Evolutionary conservation across 495 filamentous ascomycete species (phyloP).

Genomic region (Xylaria acuta): DNA sequence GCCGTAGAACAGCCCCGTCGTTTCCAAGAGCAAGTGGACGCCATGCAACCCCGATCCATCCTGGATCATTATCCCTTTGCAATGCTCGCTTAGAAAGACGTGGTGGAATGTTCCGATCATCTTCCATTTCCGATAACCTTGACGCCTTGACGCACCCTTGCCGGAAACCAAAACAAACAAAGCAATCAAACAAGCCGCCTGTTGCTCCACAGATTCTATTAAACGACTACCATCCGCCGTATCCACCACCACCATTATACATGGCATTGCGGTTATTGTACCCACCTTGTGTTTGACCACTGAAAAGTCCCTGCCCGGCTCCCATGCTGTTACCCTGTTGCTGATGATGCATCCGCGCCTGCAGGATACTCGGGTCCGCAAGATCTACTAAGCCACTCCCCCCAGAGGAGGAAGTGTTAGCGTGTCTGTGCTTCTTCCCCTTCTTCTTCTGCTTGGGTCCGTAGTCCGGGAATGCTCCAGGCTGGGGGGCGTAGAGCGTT

Average conservation of each 20-base stretch:
- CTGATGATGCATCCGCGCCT: conserved; percentile 92
- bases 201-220: conserved; percentile 29
- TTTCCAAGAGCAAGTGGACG: conserved; percentile 48
- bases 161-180: conserved; percentile 27
- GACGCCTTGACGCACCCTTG: conserved; percentile 47
- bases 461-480: conserved; percentile 82
- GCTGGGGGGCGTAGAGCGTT: conserved; percentile 88
- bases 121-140: conserved; percentile 42
- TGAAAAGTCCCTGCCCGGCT: conserved; percentile 86
- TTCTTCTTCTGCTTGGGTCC: conserved; percentile 98
- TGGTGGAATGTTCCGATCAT: conserved; percentile 45
- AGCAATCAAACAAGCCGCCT: conserved; percentile 34
- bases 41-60: conserved; percentile 49
- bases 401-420: conserved; percentile 99
- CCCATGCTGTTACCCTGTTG: conserved; percentile 69
- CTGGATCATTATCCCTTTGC: conserved; percentile 48
- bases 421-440: conserved; percentile 99
- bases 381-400: conserved; percentile 98
- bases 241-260: conserved; percentile 74
- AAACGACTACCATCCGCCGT: conserved; percentile 71
- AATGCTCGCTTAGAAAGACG: conserved; percentile 46
- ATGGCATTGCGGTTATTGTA: conserved; percentile 83
- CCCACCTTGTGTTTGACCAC: conserved; percentile 97
- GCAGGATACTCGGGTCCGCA: conserved; percentile 99
- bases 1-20: conserved; percentile 46